Percentiles rank a stretch among this genome's conserved stretches.
These are phyloP conservation scores for Ilyonectria robusta DNA, from an alignment of 2,329 filamentous ascomycete species.

Conservation along the genomic window DNA sequence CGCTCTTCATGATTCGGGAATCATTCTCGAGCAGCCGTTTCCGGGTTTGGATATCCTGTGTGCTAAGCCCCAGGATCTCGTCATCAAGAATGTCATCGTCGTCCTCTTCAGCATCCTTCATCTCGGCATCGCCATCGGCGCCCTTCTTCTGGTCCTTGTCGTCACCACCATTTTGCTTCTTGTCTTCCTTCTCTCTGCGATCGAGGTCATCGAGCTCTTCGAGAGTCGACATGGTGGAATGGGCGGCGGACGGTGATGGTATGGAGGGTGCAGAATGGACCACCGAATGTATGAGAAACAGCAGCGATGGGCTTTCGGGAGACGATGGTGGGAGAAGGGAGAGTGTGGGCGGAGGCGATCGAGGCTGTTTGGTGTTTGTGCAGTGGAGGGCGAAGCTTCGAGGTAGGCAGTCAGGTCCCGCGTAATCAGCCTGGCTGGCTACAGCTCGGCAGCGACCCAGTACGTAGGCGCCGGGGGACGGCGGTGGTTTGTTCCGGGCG, in stretches of 20 bases:
- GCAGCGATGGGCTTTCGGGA: not conserved
- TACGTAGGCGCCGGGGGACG: slow-evolving; percentile 35
- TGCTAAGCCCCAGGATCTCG: slow-evolving; percentile 93
- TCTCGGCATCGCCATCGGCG: slow-evolving; percentile 84
- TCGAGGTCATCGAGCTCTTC: slow-evolving; percentile 94
- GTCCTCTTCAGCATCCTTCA: slow-evolving; percentile 85
- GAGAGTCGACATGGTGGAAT: slow-evolving; percentile 82
- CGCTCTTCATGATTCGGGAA: slow-evolving; percentile 98
- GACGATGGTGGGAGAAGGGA: slow-evolving; percentile 16
- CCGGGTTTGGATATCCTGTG: slow-evolving; percentile 93
- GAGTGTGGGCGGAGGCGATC: slow-evolving; percentile 27
- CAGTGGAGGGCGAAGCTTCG: slow-evolving; percentile 40
- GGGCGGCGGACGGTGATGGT: slow-evolving; percentile 21
- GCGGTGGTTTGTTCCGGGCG: slow-evolving; percentile 44
- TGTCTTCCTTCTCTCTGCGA: slow-evolving; percentile 83
- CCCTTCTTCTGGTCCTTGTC: slow-evolving; percentile 59
- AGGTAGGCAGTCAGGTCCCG: slow-evolving; percentile 50
- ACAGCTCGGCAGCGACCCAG: slow-evolving; percentile 32
- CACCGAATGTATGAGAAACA: not conserved
- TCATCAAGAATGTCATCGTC: slow-evolving; percentile 90
- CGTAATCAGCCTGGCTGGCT: slow-evolving; percentile 48
- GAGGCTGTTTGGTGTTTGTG: slow-evolving; percentile 35
- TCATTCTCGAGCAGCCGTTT: slow-evolving; percentile 96
- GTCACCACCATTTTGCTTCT: slow-evolving; percentile 57
- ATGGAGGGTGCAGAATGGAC: not conserved